These are phyloP conservation scores for Amoebophrya sp. DNA, from an alignment of 169 alveolate species.

Conservation along the genomic window DNA sequence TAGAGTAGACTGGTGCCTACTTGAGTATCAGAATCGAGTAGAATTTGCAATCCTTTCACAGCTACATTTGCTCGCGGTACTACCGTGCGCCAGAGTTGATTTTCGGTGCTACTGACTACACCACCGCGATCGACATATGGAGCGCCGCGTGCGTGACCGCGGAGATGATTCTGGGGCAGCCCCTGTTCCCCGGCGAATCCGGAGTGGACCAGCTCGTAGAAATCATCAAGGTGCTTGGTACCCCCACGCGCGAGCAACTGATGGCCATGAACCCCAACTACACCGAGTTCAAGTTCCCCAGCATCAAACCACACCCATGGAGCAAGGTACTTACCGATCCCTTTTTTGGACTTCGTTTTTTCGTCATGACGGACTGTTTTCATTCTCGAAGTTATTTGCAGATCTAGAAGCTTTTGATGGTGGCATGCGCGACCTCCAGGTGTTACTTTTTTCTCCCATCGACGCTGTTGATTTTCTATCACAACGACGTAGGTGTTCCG, in stretches of 20 bases:
- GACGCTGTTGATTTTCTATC: not conserved
- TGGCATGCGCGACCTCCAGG: no score
- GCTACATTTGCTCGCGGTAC: constrained; percentile 91
- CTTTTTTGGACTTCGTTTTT: no score
- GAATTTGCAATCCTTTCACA: constrained; percentile 54
- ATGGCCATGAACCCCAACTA: constrained; percentile 90
- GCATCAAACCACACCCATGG: constrained; percentile 59
- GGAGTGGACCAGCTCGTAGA: constrained; percentile 92
- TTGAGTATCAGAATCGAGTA: no score
- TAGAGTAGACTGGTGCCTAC: constrained; percentile 49
- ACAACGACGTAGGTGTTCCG: constrained; percentile 34
- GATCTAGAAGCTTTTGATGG: no score
- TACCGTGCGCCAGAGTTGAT: constrained; percentile 99
- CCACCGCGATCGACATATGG: constrained; percentile 97
- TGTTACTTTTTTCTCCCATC: not conserved
- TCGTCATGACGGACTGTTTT: no score
- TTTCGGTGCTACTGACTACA: constrained; percentile 94
- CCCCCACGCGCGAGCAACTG: constrained; percentile 86
- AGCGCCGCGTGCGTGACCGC: constrained; percentile 91
- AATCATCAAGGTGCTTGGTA: constrained; percentile 85
- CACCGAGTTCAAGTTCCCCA: constrained; percentile 82
- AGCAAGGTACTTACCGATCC: constrained; percentile 41
- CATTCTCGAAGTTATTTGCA: no score
- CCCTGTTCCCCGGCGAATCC: constrained; percentile 91
- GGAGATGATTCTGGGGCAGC: constrained; percentile 86